Percentiles rank a stretch among this genome's conserved stretches.
Conservation (phyloP, 345 rosid genomes). For the Gossypium sturtianum region DNA sequence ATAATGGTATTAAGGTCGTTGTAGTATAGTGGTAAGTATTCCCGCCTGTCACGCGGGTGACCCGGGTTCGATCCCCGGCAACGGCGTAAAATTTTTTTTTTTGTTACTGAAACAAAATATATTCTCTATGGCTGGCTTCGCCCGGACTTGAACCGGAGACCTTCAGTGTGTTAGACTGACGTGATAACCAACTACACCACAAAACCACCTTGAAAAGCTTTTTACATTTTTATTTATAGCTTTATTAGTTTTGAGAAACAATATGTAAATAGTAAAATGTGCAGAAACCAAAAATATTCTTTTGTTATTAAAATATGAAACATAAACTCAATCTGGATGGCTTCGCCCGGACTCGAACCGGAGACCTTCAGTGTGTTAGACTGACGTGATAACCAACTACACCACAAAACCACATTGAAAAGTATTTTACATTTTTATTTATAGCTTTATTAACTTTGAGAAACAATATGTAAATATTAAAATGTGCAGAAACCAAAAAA, state of each 20-base stretch:
- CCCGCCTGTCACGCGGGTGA: slow-evolving; percentile 94
- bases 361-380: slow-evolving; percentile 97
- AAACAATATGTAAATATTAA: too few relatives aligned
- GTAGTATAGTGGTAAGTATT: slow-evolving; percentile 91
- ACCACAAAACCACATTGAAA: slow-evolving; percentile 60
- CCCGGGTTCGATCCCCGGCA: slow-evolving; percentile 99
- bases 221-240: rapidly evolving
- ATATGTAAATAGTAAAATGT: too few relatives aligned
- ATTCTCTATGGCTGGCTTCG: slow-evolving; percentile 41
- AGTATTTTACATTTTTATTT: too few relatives aligned
- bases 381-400: slow-evolving; percentile 98
- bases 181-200: slow-evolving; percentile 99
- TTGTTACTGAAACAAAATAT: too few relatives aligned
- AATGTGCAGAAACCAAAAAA: too few relatives aligned
- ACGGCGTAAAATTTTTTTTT: slow-evolving; percentile 30
- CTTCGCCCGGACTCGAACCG: slow-evolving; percentile 88
- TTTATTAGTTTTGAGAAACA: too few relatives aligned
- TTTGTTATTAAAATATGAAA: too few relatives aligned
- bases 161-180: slow-evolving; percentile 98
- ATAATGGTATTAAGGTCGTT: slow-evolving; percentile 26
- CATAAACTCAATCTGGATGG: too few relatives aligned
- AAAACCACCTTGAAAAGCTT: slow-evolving; percentile 25
- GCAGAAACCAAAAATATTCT: too few relatives aligned
- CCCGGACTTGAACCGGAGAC: slow-evolving; percentile 94
- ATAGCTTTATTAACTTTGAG: too few relatives aligned